A percentile compares a stretch with the other conserved stretches of the same genome.
Conservation (phyloP, 192 early-diverging fungal genomes). For the Umbelopsis ramanniana region DNA sequence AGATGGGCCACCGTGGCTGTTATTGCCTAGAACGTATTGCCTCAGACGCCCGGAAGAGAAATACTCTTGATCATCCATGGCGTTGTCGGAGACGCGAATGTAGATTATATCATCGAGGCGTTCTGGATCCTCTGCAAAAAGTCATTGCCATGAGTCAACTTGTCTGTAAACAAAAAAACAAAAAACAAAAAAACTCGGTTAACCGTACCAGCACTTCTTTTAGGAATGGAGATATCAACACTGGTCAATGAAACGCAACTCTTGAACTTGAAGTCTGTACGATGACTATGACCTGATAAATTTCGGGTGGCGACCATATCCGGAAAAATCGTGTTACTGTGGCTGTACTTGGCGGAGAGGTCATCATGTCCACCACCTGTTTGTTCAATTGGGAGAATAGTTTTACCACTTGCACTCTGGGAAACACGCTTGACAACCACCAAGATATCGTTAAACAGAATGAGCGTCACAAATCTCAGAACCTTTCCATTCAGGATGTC, state of each 20-base stretch:
- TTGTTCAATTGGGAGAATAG: not conserved
- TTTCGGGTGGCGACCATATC: not conserved
- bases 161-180: too few relatives aligned
- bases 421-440: not conserved
- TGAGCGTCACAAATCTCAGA: slow-evolving; percentile 7
- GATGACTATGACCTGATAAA: not conserved
- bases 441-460: not conserved
- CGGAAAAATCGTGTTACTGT: not conserved
- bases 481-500: slow-evolving; percentile 5
- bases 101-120: slow-evolving; percentile 4
- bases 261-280: not conserved
- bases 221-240: not conserved
- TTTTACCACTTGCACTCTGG: not conserved
- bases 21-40: slow-evolving; percentile 1
- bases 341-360: not conserved
- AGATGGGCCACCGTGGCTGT: not conserved
- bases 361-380: not conserved
- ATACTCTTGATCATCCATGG: slow-evolving; percentile 1
- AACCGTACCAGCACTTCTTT: not conserved
- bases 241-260: not conserved
- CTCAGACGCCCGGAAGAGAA: not conserved
- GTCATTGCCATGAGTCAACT: not conserved
- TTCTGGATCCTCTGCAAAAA: not conserved
- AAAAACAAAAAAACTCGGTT: too few relatives aligned
- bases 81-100: not conserved